These are phyloP conservation scores for Podospora conica DNA, from an alignment of 495 filamentous ascomycete species.

Conservation along the genomic window DNA sequence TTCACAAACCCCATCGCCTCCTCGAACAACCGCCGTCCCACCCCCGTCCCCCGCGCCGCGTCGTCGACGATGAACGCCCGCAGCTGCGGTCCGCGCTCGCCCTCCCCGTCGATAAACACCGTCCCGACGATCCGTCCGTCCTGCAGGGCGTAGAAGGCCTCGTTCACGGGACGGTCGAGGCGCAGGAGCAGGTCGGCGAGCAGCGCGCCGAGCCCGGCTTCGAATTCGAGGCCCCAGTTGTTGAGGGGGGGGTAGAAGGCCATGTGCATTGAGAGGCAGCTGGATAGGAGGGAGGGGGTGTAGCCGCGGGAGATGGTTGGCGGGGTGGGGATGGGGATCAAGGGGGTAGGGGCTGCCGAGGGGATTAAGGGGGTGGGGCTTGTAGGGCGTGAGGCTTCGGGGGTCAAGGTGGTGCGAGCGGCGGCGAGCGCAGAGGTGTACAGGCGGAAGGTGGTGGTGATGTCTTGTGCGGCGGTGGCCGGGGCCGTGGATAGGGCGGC, in stretches of 20 bases:
- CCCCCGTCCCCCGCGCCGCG: slow-evolving; percentile 16
- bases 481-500: slow-evolving; percentile 13
- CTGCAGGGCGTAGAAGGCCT: slow-evolving; percentile 29
- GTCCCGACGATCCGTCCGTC: slow-evolving; percentile 29
- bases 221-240: slow-evolving; percentile 24
- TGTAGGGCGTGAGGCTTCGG: neutral
- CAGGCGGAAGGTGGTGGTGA: slow-evolving; percentile 17
- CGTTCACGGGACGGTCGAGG: slow-evolving; percentile 18
- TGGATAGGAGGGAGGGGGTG: slow-evolving; percentile 26
- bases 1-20: slow-evolving; percentile 29
- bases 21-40: slow-evolving; percentile 23
- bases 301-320: slow-evolving; percentile 26
- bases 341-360: neutral
- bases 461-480: slow-evolving; percentile 4
- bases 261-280: slow-evolving; percentile 29
- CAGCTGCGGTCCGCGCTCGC: slow-evolving; percentile 11
- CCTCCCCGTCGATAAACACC: slow-evolving; percentile 29
- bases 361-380: slow-evolving; percentile 2
- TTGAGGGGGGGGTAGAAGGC: slow-evolving; percentile 17
- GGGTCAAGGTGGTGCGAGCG: neutral
- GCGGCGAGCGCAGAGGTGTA: slow-evolving; percentile 20
- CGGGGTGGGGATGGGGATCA: neutral
- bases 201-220: slow-evolving; percentile 13
- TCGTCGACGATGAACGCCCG: slow-evolving; percentile 32
- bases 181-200: slow-evolving; percentile 17